Conservation (phyloP, 2,329 filamentous ascomycete species). For the Aspergillus hortae region DNA sequence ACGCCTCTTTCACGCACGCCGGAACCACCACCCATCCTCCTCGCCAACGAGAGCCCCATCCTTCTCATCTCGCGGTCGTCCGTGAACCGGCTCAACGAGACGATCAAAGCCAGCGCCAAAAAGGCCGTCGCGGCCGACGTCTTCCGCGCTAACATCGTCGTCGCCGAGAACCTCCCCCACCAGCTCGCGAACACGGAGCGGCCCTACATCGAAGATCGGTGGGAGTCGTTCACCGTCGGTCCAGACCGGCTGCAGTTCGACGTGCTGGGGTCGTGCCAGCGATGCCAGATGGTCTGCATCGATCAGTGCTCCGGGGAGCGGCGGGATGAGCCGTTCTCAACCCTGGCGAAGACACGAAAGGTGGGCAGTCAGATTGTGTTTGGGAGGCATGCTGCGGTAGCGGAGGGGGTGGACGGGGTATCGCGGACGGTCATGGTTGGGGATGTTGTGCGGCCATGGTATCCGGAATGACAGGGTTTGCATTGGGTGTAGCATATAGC, state of each 20-base stretch:
- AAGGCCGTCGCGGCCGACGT: conserved; percentile 66
- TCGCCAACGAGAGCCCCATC: conserved; percentile 94
- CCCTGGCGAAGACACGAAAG: conserved; percentile 79
- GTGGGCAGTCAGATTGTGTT: conserved; percentile 85
- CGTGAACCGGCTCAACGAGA: conserved; percentile 70
- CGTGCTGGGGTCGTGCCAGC: conserved; percentile 76
- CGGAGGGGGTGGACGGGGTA: conserved; percentile 22
- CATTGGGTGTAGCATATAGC: too few species aligned
- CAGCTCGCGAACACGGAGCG: conserved; percentile 44
- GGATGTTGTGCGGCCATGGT: conserved; percentile 34
- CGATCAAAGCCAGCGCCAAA: conserved; percentile 54
- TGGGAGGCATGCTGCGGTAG: conserved; percentile 66
- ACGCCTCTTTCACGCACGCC: conserved; percentile 4
- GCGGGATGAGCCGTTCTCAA: conserved; percentile 82
- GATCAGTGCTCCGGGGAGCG: conserved; percentile 77
- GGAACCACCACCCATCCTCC: conserved; percentile 60
- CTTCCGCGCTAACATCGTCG: conserved; percentile 85
- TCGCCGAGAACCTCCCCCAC: conserved; percentile 53
- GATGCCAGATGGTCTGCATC: conserved; percentile 96
- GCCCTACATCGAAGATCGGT: conserved; percentile 77
- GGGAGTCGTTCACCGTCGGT: conserved; percentile 67
- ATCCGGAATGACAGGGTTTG: conserved; percentile 7
- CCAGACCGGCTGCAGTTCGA: conserved; percentile 36
- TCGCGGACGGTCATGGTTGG: conserved; percentile 33
- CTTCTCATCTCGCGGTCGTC: conserved; percentile 78